These are phyloP conservation scores for Melanogaster broomeanus DNA, from an alignment of 768 basidiomycete genomes.

Conservation along the genomic window DNA sequence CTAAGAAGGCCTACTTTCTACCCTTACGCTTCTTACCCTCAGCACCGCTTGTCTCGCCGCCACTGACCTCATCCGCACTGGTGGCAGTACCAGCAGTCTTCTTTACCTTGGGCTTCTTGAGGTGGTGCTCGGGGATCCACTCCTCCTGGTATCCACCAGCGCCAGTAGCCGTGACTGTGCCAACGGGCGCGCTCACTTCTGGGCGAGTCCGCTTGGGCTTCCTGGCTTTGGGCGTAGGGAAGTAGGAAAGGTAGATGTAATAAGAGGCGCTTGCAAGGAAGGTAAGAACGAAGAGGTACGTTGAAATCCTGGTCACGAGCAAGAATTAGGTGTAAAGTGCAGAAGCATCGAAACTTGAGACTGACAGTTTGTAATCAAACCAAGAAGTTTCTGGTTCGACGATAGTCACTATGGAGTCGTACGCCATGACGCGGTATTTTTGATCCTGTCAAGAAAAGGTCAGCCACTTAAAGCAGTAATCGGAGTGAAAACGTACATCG, in stretches of 20 bases:
- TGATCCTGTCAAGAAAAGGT: constrained; percentile 42
- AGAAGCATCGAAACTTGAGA: constrained; percentile 3
- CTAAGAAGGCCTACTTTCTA: constrained; percentile 42
- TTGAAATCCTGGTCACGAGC: constrained; percentile 47
- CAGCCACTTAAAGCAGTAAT: not conserved
- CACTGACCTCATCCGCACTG: constrained; percentile 70
- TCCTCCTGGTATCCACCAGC: constrained; percentile 81
- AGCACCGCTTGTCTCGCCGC: constrained; percentile 61
- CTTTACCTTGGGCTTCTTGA: constrained; percentile 61
- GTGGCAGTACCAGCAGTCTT: constrained; percentile 47
- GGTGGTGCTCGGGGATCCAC: constrained; percentile 91
- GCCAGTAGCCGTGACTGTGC: constrained; percentile 61
- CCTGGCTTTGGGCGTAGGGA: constrained; percentile 61
- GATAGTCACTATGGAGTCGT: constrained; percentile 73
- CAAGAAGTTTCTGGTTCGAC: constrained; percentile 79
- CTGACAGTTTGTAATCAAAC: constrained; percentile 82
- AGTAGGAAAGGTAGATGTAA: constrained; percentile 63
- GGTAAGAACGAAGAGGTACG: constrained; percentile 70
- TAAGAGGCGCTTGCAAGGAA: constrained; percentile 65
- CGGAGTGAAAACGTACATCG: constrained; percentile 47
- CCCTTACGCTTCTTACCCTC: constrained; percentile 51
- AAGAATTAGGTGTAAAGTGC: constrained; percentile 2
- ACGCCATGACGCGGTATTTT: constrained; percentile 64
- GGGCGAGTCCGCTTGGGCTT: constrained; percentile 45
- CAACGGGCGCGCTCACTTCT: constrained; percentile 54